A percentile compares a stretch with the other conserved stretches of the same genome.
These are phyloP conservation scores for Boletus bicolor DNA, from an alignment of 768 basidiomycete species.

Conservation along the genomic window DNA sequence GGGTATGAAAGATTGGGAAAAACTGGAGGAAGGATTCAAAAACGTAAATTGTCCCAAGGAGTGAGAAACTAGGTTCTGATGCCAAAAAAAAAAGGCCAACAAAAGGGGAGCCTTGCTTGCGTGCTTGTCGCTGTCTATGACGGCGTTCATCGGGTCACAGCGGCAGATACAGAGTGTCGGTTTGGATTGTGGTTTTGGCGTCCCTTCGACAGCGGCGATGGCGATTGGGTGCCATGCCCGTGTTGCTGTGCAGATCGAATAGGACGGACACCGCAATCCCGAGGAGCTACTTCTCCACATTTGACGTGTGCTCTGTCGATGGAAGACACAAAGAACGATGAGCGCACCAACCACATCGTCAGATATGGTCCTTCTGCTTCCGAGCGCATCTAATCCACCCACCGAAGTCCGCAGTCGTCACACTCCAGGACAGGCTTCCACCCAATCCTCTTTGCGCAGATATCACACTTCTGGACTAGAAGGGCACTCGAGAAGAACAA, in stretches of 20 bases:
- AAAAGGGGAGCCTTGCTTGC: slow-evolving; percentile 1
- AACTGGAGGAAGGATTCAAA: not conserved
- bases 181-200: slow-evolving; percentile 27
- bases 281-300: slow-evolving; percentile 79
- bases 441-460: slow-evolving; percentile 78
- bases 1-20: slow-evolving; percentile 9
- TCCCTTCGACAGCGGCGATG: slow-evolving; percentile 28
- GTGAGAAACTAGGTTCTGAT: slow-evolving; percentile 2
- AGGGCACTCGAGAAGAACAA: slow-evolving; percentile 73
- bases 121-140: slow-evolving; percentile 16
- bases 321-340: slow-evolving; percentile 10
- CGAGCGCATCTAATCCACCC: slow-evolving; percentile 19
- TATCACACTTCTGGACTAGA: slow-evolving; percentile 73
- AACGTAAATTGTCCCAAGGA: slow-evolving; percentile 11
- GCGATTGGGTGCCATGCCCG: slow-evolving; percentile 19
- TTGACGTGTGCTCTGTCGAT: slow-evolving; percentile 72
- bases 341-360: slow-evolving; percentile 9
- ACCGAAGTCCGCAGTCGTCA: slow-evolving; percentile 85
- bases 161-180: slow-evolving; percentile 23
- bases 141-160: slow-evolving; percentile 27
- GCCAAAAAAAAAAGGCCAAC: slow-evolving; percentile 4
- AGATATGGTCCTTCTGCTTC: slow-evolving; percentile 15
- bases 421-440: slow-evolving; percentile 85
- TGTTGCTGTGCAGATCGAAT: slow-evolving; percentile 27
- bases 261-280: slow-evolving; percentile 68